Base-by-base conservation (phyloP, 2,329 filamentous ascomycete genomes). In the Phaeosphaeria sp. region DNA sequence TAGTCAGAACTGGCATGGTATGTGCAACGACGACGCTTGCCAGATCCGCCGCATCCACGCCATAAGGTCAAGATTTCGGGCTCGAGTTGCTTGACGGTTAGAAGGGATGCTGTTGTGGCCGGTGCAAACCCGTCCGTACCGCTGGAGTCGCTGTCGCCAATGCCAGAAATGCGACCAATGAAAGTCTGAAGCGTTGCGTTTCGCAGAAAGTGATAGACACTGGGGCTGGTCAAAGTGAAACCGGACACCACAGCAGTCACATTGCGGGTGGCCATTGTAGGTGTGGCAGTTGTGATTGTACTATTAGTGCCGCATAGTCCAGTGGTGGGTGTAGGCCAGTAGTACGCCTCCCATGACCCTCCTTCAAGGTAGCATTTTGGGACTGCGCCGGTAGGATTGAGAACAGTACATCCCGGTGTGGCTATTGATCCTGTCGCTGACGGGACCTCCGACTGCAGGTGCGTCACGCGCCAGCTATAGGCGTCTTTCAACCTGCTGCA, bases 341-440 rank as follows among this genome's bases (percentile, higher is more conserved):
- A 48, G 25, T 47, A 54, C 6, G 51, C 51, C 21, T 54, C 51
- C 25, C 30, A 54, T 18, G 51, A 54, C 2, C 36, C 51, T 13
- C 41, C 51, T 39, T 47, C 30, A 20, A 54, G 43, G 13, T n/a
- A 48, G 21, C 43, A 39, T 46, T 21, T 36, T 6, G 42, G 51
- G 6, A 21, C n/a, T 6, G 44, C 43, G 17, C 11, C 22, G 17
- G 43, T 18, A 46, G 43, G 18, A 21, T 7, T 23, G 21, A 22
- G 43, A 23, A 46, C 43, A 22, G 5, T 46, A n/a, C 43, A 46
- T 4, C 43, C 22, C 7, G 43, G 43, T 6, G 39, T 15, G 11
- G 6, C 21, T 3, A 44, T 41, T 22, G 36, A 33, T 44, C 25
- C 23, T 27, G 36, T 44, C 22, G 7, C 22, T 20, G 21, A 20